phyloP scores from a whole-genome alignment of 177 flowering plant species.

The Vitis hybrid region DNA sequence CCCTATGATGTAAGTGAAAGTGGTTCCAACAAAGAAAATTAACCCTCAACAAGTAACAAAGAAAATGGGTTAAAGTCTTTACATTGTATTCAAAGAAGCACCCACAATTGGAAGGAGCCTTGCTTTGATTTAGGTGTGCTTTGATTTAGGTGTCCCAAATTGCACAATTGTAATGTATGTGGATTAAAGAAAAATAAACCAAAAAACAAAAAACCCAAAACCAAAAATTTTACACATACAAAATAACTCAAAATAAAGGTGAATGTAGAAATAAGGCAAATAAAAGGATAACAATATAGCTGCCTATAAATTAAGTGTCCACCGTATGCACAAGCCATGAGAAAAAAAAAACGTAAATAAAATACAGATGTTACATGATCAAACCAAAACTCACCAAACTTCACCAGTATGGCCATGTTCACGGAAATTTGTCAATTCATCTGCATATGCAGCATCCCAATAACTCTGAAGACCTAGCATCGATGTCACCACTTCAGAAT shows the following conservation, averaged over 20 bases:
- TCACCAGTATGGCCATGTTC: conserved; percentile 96
- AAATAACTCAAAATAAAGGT: background rate
- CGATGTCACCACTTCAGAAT: conserved; percentile 65
- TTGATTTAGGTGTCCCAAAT: background rate
- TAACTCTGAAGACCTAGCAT: conserved; percentile 88
- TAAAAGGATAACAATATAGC: background rate
- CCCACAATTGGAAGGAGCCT: background rate
- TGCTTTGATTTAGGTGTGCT: background rate
- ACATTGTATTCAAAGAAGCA: no score
- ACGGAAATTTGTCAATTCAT: conserved; percentile 77
- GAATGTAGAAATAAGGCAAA: background rate
- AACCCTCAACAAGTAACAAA: no score
- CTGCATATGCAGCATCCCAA: conserved; percentile 89
- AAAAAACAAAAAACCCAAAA: no score
- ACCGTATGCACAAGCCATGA: background rate
- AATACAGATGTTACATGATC: background rate
- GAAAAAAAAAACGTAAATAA: background rate
- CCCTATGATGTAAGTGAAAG: no score
- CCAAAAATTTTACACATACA: background rate
- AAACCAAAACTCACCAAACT: conserved; percentile 59
- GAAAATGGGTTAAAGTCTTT: no score
- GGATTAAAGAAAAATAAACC: no score
- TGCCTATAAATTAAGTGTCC: background rate
- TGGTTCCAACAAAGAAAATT: no score
- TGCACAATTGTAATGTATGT: background rate